Conservation (phyloP, 345 rosid species). For the Camelina neglecta region DNA sequence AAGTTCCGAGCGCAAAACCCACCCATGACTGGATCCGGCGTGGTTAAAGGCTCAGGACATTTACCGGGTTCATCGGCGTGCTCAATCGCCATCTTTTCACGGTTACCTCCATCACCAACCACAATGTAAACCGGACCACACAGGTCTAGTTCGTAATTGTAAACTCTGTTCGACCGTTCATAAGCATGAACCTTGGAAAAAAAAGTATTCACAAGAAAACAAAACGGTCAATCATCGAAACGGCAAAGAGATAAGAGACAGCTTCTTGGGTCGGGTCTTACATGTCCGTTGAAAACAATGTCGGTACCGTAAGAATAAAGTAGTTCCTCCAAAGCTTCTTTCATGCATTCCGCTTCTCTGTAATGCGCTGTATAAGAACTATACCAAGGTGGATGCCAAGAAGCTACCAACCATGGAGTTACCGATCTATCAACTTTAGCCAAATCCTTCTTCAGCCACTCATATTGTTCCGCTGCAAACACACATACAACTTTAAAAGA, state of each 20-base stretch:
- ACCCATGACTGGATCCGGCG: conserved; percentile 61
- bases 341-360: conserved; percentile 96
- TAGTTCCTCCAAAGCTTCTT: conserved; percentile 81
- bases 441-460: conserved; percentile 80
- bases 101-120: conserved; percentile 83
- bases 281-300: conserved; percentile 87
- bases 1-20: conserved; percentile 83
- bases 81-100: conserved; percentile 68
- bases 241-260: not conserved
- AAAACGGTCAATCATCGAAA: not conserved
- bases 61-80: conserved; percentile 88
- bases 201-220: not conserved
- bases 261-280: conserved; percentile 29
- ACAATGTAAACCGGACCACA: conserved; percentile 82
- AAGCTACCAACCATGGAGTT: conserved; percentile 88
- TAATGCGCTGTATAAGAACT: conserved; percentile 80
- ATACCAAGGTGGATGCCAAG: conserved; percentile 95
- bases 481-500: not conserved
- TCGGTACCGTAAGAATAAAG: conserved; percentile 71
- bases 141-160: conserved; percentile 74
- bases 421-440: conserved; percentile 59
- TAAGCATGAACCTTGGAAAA: conserved; percentile 80
- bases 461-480: conserved; percentile 72
- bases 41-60: conserved; percentile 76
- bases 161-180: conserved; percentile 89